Evolutionary conservation across 2,329 filamentous ascomycete species (phyloP).

Genomic region (Arthrinium phaeospermum): DNA sequence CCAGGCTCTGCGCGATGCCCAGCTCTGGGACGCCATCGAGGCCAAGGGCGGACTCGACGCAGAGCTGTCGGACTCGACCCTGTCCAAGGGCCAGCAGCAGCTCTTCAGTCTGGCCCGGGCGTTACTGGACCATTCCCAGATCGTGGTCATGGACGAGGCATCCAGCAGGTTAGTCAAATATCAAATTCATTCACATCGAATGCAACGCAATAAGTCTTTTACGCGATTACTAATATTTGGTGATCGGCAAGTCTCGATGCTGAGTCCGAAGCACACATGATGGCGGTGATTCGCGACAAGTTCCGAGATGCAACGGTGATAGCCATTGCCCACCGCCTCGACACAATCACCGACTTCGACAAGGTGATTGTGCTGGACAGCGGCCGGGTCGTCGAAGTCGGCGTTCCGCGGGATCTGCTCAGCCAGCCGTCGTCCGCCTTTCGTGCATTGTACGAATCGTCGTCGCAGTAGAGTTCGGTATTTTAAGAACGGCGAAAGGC

Average conservation of each 20-base stretch:
- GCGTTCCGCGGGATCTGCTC: slow-evolving; percentile 60
- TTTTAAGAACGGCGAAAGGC: background rate
- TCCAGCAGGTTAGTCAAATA: slow-evolving; percentile 23
- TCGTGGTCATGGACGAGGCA: slow-evolving; percentile 21
- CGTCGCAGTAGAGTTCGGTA: background rate
- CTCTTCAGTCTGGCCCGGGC: slow-evolving; percentile 17
- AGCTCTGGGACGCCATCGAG: slow-evolving; percentile 20
- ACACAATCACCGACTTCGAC: slow-evolving; percentile 59
- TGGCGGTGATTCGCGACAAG: slow-evolving; percentile 20
- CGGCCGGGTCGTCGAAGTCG: slow-evolving; percentile 60
- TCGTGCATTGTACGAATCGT: slow-evolving; percentile 3
- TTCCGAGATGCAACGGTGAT: slow-evolving; percentile 18
- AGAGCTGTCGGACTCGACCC: background rate
- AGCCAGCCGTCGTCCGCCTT: background rate
- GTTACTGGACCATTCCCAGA: background rate
- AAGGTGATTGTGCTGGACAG: slow-evolving; percentile 62
- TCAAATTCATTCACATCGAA: background rate
- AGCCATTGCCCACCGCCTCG: slow-evolving; percentile 52
- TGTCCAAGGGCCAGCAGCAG: slow-evolving; percentile 20
- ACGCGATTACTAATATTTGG: background rate
- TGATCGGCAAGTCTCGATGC: background rate
- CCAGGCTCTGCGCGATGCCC: background rate
- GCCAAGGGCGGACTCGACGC: slow-evolving; percentile 9
- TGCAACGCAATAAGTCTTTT: background rate
- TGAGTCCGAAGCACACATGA: slow-evolving; percentile 18